A percentile compares a stretch with the other conserved stretches of the same genome.
Conservation (phyloP, 148 eudicot genomes). For the Mesembryanthemum crystallinum region DNA sequence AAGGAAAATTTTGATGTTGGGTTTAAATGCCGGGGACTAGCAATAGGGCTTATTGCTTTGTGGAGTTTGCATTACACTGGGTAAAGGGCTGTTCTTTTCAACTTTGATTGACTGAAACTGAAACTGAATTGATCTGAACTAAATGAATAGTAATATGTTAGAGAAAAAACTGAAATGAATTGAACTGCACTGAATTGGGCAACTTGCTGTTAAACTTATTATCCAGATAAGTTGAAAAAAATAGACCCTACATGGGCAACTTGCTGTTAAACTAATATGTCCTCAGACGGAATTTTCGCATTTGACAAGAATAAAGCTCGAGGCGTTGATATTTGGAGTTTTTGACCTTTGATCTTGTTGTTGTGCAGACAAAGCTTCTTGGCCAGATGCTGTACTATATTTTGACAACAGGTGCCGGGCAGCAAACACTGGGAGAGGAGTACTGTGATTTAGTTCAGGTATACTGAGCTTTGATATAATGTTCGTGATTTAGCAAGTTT, state of each 20-base stretch:
- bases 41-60: neutral
- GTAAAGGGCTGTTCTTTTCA: no score
- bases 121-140: no score
- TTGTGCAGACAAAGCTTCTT: conserved; percentile 78
- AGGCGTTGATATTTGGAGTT: neutral
- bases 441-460: conserved; percentile 98
- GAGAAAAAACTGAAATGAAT: no score
- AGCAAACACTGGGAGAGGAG: conserved; percentile 96
- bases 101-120: no score
- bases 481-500: neutral
- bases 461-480: neutral
- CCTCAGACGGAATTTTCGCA: neutral
- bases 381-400: conserved; percentile 96
- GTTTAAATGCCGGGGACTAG: neutral
- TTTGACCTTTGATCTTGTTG: neutral
- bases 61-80: no score
- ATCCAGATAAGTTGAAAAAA: no score
- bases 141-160: no score
- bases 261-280: no score
- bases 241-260: no score
- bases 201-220: neutral
- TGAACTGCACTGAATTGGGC: no score
- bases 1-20: no score
- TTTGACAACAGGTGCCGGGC: conserved; percentile 94
- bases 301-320: neutral